Percentiles rank a stretch among this genome's conserved stretches.
Evolutionary conservation across 768 basidiomycete genomes (phyloP).

Genomic region (Mrakia hoshinonis): DNA sequence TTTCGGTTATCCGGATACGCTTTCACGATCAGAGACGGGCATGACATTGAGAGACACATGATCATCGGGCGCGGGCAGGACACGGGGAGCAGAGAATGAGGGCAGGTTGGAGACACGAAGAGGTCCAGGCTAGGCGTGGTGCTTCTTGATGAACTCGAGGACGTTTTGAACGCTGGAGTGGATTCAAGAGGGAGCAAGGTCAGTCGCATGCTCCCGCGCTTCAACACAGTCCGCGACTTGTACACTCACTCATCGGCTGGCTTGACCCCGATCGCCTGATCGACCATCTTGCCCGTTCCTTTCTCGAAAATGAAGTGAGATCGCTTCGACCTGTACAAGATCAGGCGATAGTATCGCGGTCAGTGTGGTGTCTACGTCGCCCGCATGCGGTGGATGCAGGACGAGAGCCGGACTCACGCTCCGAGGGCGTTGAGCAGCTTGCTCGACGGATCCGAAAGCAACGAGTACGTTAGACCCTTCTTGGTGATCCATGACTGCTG

Average conservation of each 20-base stretch:
- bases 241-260: slow-evolving; percentile 30
- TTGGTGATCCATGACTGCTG: slow-evolving; percentile 54
- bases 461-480: slow-evolving; percentile 75
- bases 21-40: no score
- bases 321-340: slow-evolving; percentile 61
- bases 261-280: slow-evolving; percentile 67
- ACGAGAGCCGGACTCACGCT: slow-evolving; percentile 35
- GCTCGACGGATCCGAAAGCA: slow-evolving; percentile 83
- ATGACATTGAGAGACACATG: no score
- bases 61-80: no score
- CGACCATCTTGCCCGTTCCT: slow-evolving; percentile 70
- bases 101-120: neutral
- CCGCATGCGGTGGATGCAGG: neutral
- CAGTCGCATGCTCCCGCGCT: neutral
- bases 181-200: slow-evolving; percentile 11
- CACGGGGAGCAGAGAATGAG: no score
- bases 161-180: slow-evolving; percentile 53
- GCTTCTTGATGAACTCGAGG: slow-evolving; percentile 58
- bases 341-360: neutral
- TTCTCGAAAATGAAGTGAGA: slow-evolving; percentile 91
- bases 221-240: neutral
- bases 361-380: neutral
- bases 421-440: slow-evolving; percentile 71
- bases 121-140: slow-evolving; percentile 30
- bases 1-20: no score